Base-by-base conservation (phyloP, 169 alveolate genomes). In the Plasmodium coatneyi region DNA sequence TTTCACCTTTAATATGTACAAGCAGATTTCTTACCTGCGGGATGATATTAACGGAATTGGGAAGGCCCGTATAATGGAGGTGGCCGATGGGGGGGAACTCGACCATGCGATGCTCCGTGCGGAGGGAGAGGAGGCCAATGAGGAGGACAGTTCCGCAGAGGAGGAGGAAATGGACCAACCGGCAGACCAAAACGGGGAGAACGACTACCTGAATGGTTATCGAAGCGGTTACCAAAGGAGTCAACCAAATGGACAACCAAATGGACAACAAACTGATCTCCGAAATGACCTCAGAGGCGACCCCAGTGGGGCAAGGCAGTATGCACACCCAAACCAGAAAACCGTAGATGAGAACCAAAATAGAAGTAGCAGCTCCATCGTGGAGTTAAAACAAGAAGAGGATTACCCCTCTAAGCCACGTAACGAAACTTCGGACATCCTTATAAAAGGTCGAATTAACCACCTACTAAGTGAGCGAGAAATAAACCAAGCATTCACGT, bases 391-490 rank as follows among this genome's bases (percentile, higher is more conserved):
- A 71, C 54, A 41, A 83, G 49, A 83, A 12, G 19, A 70, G 36
- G 80, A 83, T 10, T n/a, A 84, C 41, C 60, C 25, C 19, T 16
- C 25, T 12, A 28, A 72, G 41, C 7, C 70, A 19, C 52, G 22
- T 25, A 60, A 60, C 71, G 94, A 78, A 16, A 25, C 79, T 16
- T 30, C 84, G 25, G 90, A 80, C 22, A 80, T 89, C 30, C 81
- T 89, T n/a, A 89, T 72, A 10, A 89, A 80, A 41, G 94, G 94
- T 19, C 56, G 76, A 80, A 89, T 89, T 66, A 89, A 89, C 71
- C 94, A 89, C 72, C 72, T 89, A 12, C 71, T 89, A 25, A 89
- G 91, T 80, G 94, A 89, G 71, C 91, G 82, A 60, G 89, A 78
- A 43, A 49, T 79, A 32, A 80, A 89, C 43, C 76, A 89, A 49